phyloP scores from a whole-genome alignment of 495 filamentous ascomycete genomes.

The Evernia prunastri region DNA sequence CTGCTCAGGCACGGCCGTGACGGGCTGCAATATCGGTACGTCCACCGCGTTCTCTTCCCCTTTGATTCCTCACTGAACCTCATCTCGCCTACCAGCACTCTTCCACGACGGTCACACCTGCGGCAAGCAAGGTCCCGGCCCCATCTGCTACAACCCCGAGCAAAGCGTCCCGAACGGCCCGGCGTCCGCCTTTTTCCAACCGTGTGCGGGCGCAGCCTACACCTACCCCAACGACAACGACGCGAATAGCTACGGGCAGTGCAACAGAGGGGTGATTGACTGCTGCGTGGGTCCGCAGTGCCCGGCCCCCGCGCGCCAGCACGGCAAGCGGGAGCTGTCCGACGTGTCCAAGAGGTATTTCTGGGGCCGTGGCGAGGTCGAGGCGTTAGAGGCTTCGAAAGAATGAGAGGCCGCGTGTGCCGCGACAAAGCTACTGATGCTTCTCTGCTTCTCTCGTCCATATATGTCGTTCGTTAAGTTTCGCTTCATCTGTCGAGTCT shows the following conservation, averaged over 20 bases:
- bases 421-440: neutral
- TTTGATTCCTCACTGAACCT: neutral
- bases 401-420: neutral
- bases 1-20: conserved; percentile 23
- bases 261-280: conserved; percentile 21
- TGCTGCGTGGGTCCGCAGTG: conserved; percentile 26
- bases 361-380: neutral
- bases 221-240: conserved; percentile 27
- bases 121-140: conserved; percentile 19
- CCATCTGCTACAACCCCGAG: conserved; percentile 22
- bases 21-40: conserved; percentile 24
- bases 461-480: neutral
- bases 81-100: conserved; percentile 9
- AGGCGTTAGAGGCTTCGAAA: neutral
- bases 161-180: conserved; percentile 14
- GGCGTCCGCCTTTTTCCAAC: conserved; percentile 23
- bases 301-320: conserved; percentile 15
- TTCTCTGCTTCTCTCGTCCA: neutral
- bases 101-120: conserved; percentile 23
- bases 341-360: neutral
- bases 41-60: no score
- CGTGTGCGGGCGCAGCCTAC: conserved; percentile 28
- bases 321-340: neutral
- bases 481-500: neutral
- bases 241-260: conserved; percentile 24